Conservation (phyloP, 2,329 filamentous ascomycete genomes). For the Talaromyces sp. region DNA sequence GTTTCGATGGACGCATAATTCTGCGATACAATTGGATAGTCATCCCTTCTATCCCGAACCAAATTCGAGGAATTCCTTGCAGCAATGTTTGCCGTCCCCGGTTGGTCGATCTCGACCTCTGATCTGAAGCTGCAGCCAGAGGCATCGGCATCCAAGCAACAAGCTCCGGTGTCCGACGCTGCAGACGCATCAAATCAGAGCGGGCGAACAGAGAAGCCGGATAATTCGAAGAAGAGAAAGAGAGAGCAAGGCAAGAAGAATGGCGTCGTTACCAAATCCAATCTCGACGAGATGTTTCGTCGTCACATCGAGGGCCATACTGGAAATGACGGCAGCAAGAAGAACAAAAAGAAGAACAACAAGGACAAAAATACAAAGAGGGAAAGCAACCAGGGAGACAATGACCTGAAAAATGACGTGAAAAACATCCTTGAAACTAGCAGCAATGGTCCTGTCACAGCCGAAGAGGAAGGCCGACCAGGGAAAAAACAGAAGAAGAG, state of each 20-base stretch:
- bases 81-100: constrained; percentile 81
- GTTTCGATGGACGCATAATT: background rate
- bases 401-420: constrained; percentile 23
- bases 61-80: background rate
- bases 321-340: constrained; percentile 18
- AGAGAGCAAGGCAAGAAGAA: constrained; percentile 26
- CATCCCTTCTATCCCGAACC: background rate
- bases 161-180: constrained; percentile 22
- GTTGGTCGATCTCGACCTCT: constrained; percentile 77
- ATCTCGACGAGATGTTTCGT: constrained; percentile 74
- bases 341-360: constrained; percentile 24
- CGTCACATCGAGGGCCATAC: constrained; percentile 65
- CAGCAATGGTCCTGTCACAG: constrained; percentile 19
- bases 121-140: constrained; percentile 65
- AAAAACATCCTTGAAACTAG: constrained; percentile 7
- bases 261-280: constrained; percentile 56
- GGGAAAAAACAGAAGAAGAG: constrained; percentile 13
- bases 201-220: background rate
- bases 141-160: constrained; percentile 48
- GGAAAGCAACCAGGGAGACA: constrained; percentile 10
- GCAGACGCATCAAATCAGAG: constrained; percentile 19
- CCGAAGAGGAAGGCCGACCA: constrained; percentile 22
- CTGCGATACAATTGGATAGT: background rate
- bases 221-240: constrained; percentile 50
- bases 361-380: constrained; percentile 21